These are phyloP conservation scores for Phaeosphaeriaceae sp. DNA, from an alignment of 2,329 filamentous ascomycete genomes.

Conservation along the genomic window DNA sequence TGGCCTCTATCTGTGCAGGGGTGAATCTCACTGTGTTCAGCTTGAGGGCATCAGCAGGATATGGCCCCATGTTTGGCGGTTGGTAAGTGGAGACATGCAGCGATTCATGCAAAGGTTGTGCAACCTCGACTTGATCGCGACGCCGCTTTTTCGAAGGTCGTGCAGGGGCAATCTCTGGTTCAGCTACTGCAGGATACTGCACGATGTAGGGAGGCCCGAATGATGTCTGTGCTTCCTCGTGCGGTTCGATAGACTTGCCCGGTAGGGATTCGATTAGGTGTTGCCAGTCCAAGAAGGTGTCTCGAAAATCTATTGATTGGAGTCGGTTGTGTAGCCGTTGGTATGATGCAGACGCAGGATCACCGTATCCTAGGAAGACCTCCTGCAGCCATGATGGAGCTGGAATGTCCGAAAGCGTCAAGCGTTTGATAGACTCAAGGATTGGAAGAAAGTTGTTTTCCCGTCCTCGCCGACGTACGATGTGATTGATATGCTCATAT, in stretches of 20 bases:
- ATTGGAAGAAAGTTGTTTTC: constrained; percentile 98
- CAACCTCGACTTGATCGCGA: constrained; percentile 72
- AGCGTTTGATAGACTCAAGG: constrained; percentile 85
- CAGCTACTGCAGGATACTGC: constrained; percentile 59
- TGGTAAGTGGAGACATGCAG: constrained; percentile 89
- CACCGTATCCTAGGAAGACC: constrained; percentile 96
- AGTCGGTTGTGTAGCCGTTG: constrained; percentile 80
- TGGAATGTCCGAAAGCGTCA: constrained; percentile 83
- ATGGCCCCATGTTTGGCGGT: constrained; percentile 86
- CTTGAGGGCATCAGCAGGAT: constrained; percentile 82
- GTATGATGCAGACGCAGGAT: constrained; percentile 86
- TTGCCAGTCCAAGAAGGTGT: constrained; percentile 95
- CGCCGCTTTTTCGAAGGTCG: constrained; percentile 83
- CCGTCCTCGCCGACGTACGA: constrained; percentile 80
- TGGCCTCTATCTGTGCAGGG: constrained; percentile 87
- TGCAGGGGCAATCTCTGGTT: constrained; percentile 55
- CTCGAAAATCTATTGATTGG: constrained; percentile 83
- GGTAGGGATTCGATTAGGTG: constrained; percentile 89
- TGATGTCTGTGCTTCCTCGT: constrained; percentile 71
- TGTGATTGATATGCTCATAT: constrained; percentile 83
- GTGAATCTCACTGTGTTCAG: constrained; percentile 88
- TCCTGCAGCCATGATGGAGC: constrained; percentile 93
- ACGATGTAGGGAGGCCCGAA: constrained; percentile 90
- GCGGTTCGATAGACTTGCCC: constrained; percentile 83
- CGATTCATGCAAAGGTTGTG: constrained; percentile 63